Evolutionary conservation across 1,284 basidiomycete genomes (phyloP).

Genomic region (Meira miltonrushii): DNA sequence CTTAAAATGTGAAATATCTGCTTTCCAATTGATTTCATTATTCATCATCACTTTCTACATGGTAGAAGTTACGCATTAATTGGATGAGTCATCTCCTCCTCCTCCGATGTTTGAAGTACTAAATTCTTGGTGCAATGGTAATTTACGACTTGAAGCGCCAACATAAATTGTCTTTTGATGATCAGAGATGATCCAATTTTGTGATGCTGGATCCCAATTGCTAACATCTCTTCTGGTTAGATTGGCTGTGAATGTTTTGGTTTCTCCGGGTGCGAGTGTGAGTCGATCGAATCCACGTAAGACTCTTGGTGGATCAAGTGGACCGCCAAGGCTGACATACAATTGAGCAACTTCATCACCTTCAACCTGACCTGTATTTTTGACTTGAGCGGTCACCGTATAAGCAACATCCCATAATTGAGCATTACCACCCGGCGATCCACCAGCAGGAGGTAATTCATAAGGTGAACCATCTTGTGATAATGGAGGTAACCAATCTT

Average conservation of each 20-base stretch:
- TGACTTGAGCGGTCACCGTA: constrained; percentile 53
- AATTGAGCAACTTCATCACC: constrained; percentile 57
- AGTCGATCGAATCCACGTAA: constrained; percentile 40
- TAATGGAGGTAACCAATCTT: not conserved
- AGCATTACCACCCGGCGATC: constrained; percentile 2
- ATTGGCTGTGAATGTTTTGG: constrained; percentile 22
- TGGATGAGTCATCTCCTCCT: no score
- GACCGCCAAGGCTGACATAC: constrained; percentile 23
- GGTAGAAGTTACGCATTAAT: no score
- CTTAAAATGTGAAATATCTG: no score
- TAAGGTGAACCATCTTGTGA: not conserved
- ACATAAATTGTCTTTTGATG: constrained; percentile 7
- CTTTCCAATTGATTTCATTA: no score
- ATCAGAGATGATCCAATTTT: constrained; percentile 25
- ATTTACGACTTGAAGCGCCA: constrained; percentile 1
- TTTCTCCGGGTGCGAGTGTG: constrained; percentile 20
- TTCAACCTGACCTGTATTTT: constrained; percentile 53
- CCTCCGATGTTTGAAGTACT: not conserved
- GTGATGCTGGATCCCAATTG: constrained; percentile 20
- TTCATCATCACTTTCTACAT: no score
- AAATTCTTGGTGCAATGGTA: not conserved
- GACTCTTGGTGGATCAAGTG: constrained; percentile 21
- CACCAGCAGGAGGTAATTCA: constrained; percentile 2
- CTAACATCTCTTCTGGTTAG: constrained; percentile 26
- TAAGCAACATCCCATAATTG: constrained; percentile 57